Evolutionary conservation across 352 stramenopile genomes (phyloP).

Genomic region (Globisporangium iwayamae): DNA sequence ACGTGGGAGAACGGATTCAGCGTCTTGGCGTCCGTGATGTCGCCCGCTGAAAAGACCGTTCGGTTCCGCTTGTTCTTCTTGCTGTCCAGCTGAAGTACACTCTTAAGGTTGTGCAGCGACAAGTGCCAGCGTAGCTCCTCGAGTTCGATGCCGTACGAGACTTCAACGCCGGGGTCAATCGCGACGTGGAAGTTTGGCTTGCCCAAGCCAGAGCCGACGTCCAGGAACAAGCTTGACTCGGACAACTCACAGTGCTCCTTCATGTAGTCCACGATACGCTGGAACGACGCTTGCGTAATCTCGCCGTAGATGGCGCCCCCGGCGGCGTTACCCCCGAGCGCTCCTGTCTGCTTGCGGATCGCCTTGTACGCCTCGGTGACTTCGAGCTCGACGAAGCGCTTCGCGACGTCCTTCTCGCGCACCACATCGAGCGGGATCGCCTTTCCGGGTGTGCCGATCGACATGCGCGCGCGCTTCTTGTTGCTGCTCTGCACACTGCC

Average conservation of each 20-base stretch:
- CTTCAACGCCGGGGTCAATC: slow-evolving; percentile 93
- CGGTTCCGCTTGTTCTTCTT: slow-evolving; percentile 51
- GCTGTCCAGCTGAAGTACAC: slow-evolving; percentile 72
- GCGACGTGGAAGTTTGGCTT: slow-evolving; percentile 98
- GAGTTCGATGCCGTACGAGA: slow-evolving; percentile 95
- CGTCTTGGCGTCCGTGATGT: slow-evolving; percentile 92
- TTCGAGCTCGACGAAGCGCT: slow-evolving; percentile 77
- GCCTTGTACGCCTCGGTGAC: slow-evolving; percentile 90
- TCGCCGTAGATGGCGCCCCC: slow-evolving; percentile 98
- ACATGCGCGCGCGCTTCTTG: slow-evolving; percentile 63
- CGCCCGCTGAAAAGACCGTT: slow-evolving; percentile 90
- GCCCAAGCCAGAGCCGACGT: slow-evolving; percentile 95
- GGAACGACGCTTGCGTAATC: slow-evolving; percentile 95
- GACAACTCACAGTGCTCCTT: slow-evolving; percentile 91
- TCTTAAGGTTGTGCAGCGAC: slow-evolving; percentile 91
- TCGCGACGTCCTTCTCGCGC: slow-evolving; percentile 62
- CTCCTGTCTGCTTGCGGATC: slow-evolving; percentile 93
- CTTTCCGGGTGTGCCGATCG: slow-evolving; percentile 69
- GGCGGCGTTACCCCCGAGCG: slow-evolving; percentile 92
- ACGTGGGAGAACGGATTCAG: slow-evolving; percentile 98
- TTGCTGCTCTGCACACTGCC: slow-evolving; percentile 17
- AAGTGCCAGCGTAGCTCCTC: slow-evolving; percentile 94
- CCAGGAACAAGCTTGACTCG: slow-evolving; percentile 91
- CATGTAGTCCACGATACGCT: slow-evolving; percentile 95
- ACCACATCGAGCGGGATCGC: slow-evolving; percentile 53